Base-by-base conservation (phyloP, 345 rosid genomes). In the Eucalyptus tenuipes region DNA sequence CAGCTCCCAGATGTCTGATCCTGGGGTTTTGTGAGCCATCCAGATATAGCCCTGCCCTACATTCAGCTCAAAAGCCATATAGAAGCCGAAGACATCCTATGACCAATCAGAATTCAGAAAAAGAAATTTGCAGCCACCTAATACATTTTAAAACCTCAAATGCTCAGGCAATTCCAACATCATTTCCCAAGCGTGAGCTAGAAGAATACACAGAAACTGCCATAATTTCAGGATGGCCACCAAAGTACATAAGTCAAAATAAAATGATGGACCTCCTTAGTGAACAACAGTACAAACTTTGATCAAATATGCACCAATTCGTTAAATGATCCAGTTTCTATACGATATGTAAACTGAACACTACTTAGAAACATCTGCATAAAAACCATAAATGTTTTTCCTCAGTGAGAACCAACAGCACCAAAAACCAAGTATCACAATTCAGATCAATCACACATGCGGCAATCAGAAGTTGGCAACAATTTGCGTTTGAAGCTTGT, bases 1-100 rank as follows among this genome's bases (percentile, higher is more conserved):
- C 82, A 97, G 92, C 52, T 94, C 96, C 99, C 99, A 95, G 2
- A 90, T 88, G 79, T 94, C 96, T 89, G 92, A 92, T 37, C 92
- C 95, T 27, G 98, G 97, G 55, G 94, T 94, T 92, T 93, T 94
- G 90, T 92, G 91, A 27, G 91, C 91, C 97, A 94, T 93, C 99
- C 99, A 96, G 92, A 96, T 91, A 89, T 95, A 96, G 24, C 99
- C 99, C 91, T 96, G 99, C 79, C 98, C 99, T 96, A 88, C 61
- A 91, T 68, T 66, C 86, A n/a, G 82, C 87, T 25, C 89, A 64
- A 91, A 57, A 86, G 47, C 68, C 87, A 52, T 71, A 80, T 86
- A 88, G 52, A 89, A 53, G 53, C 68, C 27, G 18, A 87, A 86
- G n/a, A 75, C 17, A 87, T 86, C 87, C 86, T 86, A 90, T 45